These are phyloP conservation scores for Rosa persica DNA, from an alignment of 306 rosid genomes.

Conservation along the genomic window DNA sequence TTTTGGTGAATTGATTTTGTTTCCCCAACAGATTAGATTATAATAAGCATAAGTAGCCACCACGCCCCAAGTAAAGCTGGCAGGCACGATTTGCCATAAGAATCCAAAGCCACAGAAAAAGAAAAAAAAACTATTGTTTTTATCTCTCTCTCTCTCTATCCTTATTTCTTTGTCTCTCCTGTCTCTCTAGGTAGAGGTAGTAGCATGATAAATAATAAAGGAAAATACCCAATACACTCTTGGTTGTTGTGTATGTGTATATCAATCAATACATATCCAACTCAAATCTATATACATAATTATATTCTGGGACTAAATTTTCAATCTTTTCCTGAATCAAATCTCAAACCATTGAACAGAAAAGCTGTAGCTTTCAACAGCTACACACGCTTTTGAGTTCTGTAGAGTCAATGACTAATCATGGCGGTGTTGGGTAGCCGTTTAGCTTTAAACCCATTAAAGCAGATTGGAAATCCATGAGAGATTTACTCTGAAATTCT, in stretches of 20 bases:
- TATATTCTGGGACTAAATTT: background rate
- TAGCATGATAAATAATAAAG: background rate
- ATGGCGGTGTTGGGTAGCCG: background rate
- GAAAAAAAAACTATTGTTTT: slow-evolving; percentile 28
- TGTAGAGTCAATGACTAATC: background rate
- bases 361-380: slow-evolving; percentile 19
- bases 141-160: slow-evolving; percentile 5
- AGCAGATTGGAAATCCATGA: background rate
- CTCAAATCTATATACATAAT: background rate
- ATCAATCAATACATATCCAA: slow-evolving; percentile 2
- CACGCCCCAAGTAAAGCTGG: slow-evolving; percentile 79
- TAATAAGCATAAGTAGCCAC: slow-evolving; percentile 33
- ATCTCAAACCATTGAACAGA: background rate
- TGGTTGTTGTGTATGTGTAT: slow-evolving; percentile 31
- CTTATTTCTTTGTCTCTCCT: background rate
- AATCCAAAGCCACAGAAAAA: slow-evolving; percentile 78
- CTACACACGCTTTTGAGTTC: slow-evolving; percentile 19
- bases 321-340: background rate
- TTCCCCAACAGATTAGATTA: slow-evolving; percentile 21
- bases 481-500: background rate
- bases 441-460: background rate
- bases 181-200: background rate
- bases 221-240: slow-evolving; percentile 3
- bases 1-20: background rate
- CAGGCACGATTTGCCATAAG: slow-evolving; percentile 75